phyloP scores from a whole-genome alignment of 2,329 filamentous ascomycete species.

The Exophiala sideris region DNA sequence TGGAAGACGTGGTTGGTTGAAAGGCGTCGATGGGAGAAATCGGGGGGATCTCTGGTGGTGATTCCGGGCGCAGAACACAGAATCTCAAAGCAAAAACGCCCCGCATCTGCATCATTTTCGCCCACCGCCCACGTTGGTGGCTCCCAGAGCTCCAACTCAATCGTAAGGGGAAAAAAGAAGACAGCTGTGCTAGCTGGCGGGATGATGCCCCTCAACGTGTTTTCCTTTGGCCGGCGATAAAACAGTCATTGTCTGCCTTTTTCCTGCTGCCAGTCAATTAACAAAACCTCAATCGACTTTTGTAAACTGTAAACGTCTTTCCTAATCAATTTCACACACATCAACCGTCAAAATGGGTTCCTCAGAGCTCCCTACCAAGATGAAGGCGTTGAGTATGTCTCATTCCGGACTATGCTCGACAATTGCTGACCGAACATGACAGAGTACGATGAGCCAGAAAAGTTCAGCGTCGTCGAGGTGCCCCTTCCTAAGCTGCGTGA shows the following conservation, averaged over 20 bases:
- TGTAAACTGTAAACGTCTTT: neutral
- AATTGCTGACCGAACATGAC: neutral
- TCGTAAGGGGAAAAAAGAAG: neutral
- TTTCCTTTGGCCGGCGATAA: neutral
- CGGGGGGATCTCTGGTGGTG: neutral
- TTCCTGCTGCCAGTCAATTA: neutral
- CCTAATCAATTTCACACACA: neutral
- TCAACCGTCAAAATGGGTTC: conserved; percentile 32
- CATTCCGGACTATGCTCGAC: neutral
- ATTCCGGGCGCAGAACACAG: neutral
- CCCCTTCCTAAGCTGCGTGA: conserved; percentile 60
- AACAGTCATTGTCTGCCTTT: neutral
- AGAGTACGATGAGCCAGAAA: conserved; percentile 59
- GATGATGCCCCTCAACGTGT: conserved; percentile 18
- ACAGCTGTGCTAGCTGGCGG: conserved; percentile 1
- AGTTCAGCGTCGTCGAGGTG: conserved; percentile 59
- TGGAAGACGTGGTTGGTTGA: neutral
- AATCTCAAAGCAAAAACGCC: neutral
- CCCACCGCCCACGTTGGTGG: neutral
- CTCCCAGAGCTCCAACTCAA: neutral
- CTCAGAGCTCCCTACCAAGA: conserved; percentile 49
- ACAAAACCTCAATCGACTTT: too few relatives aligned
- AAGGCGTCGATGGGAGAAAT: neutral
- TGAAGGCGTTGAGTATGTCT: conserved; percentile 60
- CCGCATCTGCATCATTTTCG: neutral